phyloP scores from a whole-genome alignment of 495 filamentous ascomycete species.

The Hamigera avellanea region DNA sequence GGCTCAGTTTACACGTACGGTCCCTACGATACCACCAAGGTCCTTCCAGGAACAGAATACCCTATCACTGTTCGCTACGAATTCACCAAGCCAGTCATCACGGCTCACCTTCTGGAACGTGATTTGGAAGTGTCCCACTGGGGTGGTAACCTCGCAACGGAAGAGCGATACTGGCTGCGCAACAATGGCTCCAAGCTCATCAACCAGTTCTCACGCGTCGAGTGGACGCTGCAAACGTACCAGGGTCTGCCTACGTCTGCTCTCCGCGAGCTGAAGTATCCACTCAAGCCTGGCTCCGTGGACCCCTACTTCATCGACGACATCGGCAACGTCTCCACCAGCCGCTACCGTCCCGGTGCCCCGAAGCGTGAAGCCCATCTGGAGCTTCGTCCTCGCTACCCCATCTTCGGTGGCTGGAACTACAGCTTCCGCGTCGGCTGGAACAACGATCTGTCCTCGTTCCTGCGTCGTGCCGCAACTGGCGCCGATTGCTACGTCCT shows the following conservation, averaged over 20 bases:
- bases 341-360: slow-evolving; percentile 60
- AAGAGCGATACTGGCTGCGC: slow-evolving; percentile 83
- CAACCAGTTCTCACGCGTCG: slow-evolving; percentile 75
- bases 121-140: slow-evolving; percentile 94
- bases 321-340: slow-evolving; percentile 95
- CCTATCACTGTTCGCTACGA: slow-evolving; percentile 78
- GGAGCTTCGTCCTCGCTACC: slow-evolving; percentile 86
- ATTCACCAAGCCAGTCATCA: slow-evolving; percentile 83
- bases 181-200: slow-evolving; percentile 78
- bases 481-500: slow-evolving; percentile 62
- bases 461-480: slow-evolving; percentile 49
- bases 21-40: slow-evolving; percentile 62
- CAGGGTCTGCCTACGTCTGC: slow-evolving; percentile 66
- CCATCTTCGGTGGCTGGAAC: slow-evolving; percentile 94
- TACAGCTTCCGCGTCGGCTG: slow-evolving; percentile 92
- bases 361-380: slow-evolving; percentile 61
- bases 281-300: slow-evolving; percentile 62
- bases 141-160: slow-evolving; percentile 90
- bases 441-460: slow-evolving; percentile 72
- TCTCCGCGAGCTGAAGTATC: slow-evolving; percentile 70
- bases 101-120: slow-evolving; percentile 64
- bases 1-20: slow-evolving; percentile 85
- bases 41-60: slow-evolving; percentile 57
- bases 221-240: slow-evolving; percentile 62
- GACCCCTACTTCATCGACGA: slow-evolving; percentile 93